Base-by-base conservation (phyloP, 768 basidiomycete genomes). In the Rhodotorula kratochvilovae region DNA sequence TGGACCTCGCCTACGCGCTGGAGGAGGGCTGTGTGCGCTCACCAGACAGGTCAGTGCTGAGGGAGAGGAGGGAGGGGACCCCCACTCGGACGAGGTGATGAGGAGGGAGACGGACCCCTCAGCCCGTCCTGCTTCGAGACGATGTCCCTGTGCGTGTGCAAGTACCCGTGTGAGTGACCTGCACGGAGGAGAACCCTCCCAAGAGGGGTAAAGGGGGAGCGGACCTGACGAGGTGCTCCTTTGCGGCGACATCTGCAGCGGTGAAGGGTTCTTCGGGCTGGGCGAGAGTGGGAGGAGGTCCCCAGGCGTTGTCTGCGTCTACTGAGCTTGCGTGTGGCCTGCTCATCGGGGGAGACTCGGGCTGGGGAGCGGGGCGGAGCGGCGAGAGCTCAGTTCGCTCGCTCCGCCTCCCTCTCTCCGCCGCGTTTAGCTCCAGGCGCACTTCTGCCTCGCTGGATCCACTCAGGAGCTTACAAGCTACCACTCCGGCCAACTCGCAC, bases 291-390 rank as follows among this genome's bases (percentile, higher is more conserved):
- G 61, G 42, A 3, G 66, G 51, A 0, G 66, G 53, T 0, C 70
- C 70, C 70, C 70, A 71, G 23, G 70, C 70, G 29, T 71, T 71
- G 50, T 63, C 70, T 17, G 66, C 70, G 45, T 71, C 70, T 17
- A 71, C 65, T 4, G 70, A 71, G 46, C 61, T 67, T 2, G 70
- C 60, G 61, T 67, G 70, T 7, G 69, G 69, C 42, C 69, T 45
- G 27, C 51, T 56, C 69, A 70, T 70, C 31, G 10, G 3, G 43
- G 10, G 15, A 25, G 10, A n/a, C n/a, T n/a, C n/a, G 13, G 42
- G 5, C 1, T 1, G 13, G 11, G 3, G 16, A 5, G 8, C 6
- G 8, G 2, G 39, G 12, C 13, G n/a, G 23, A 39, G 25, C 19
- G 23, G 53, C 21, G 17, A 33, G 27, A 42, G 27, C 29, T 33